Conservation (phyloP, 2,329 filamentous ascomycete species). For the Apiospora pterosperma region DNA sequence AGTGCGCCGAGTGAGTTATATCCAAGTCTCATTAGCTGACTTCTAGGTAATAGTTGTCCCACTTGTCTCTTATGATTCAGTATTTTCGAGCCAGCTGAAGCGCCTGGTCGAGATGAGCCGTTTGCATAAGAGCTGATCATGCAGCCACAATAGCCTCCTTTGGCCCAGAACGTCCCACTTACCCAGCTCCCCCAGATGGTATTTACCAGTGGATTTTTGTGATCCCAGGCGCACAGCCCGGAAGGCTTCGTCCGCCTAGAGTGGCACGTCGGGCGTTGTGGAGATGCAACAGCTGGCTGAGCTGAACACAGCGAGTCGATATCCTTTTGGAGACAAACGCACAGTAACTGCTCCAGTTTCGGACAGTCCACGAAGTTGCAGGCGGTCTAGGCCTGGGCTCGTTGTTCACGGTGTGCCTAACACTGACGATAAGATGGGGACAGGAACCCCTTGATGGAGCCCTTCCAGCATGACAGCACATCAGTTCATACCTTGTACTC, state of each 20-base stretch:
- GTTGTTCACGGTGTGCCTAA: background rate
- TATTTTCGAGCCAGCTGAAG: background rate
- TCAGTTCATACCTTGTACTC: no score
- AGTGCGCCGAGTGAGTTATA: background rate
- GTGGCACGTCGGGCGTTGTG: background rate
- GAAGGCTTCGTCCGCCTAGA: background rate
- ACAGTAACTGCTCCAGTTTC: background rate
- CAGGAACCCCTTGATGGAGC: no score
- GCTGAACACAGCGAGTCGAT: background rate
- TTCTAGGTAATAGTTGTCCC: background rate
- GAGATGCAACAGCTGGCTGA: background rate
- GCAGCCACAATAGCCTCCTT: background rate
- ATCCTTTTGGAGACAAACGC: background rate
- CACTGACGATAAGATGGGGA: no score
- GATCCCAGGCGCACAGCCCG: background rate
- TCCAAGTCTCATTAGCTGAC: background rate
- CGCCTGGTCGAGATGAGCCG: no score
- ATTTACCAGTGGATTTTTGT: background rate
- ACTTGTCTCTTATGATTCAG: background rate
- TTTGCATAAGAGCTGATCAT: background rate
- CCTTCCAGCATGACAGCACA: no score
- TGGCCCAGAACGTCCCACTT: background rate
- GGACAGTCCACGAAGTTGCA: background rate
- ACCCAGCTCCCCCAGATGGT: background rate
- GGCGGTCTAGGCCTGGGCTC: background rate